A percentile compares a stretch with the other conserved stretches of the same genome.
Conservation (phyloP, 2,329 filamentous ascomycete species). For the Trichoderma endophyticum region DNA sequence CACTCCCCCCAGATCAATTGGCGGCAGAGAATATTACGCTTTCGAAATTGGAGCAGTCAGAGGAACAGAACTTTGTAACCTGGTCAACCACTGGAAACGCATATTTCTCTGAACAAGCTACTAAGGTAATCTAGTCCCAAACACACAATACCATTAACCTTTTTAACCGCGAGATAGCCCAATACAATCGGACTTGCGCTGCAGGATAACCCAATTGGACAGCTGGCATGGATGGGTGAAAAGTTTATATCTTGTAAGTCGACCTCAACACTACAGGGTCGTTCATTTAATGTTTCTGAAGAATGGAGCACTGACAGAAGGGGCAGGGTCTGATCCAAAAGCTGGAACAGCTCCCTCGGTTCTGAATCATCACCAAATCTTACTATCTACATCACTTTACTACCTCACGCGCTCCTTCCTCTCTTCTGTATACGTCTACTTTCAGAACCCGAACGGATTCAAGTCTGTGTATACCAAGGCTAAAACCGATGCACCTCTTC, state of each 20-base stretch:
- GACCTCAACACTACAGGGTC: rapidly evolving
- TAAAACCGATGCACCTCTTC: neutral
- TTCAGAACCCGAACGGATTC: neutral
- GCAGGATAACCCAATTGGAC: neutral
- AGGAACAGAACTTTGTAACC: neutral
- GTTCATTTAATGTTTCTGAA: neutral
- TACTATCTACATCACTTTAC: neutral
- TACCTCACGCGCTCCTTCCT: neutral
- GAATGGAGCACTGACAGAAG: neutral
- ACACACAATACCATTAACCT: too few relatives aligned
- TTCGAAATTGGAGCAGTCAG: neutral
- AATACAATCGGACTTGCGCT: neutral
- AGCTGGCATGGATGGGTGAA: neutral
- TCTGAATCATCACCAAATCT: neutral
- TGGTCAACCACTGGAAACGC: neutral
- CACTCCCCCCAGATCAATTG: neutral
- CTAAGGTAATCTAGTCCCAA: neutral
- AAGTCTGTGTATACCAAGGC: neutral
- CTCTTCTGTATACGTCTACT: neutral
- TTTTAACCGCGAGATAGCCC: too few relatives aligned
- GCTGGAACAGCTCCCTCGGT: neutral
- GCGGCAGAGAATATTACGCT: neutral
- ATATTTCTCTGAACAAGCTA: neutral
- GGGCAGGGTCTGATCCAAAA: neutral
- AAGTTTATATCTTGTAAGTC: neutral